These are phyloP conservation scores for Cadophora gregata DNA, from an alignment of 2,329 filamentous ascomycete species.

Conservation along the genomic window DNA sequence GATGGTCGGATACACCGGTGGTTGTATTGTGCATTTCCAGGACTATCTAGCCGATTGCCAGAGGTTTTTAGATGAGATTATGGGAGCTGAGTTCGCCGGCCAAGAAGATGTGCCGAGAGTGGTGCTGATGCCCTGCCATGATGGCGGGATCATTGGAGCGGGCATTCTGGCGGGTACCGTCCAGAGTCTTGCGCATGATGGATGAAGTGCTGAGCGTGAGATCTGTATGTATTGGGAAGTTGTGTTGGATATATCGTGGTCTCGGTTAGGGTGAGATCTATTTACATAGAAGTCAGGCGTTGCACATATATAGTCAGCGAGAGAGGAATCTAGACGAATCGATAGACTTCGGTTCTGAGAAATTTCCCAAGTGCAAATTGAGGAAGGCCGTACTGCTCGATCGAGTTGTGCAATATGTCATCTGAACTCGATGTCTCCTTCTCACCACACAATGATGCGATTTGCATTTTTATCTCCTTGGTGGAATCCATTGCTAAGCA, in stretches of 20 bases:
- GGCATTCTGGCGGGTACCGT: constrained; percentile 59
- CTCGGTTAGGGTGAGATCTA: neutral
- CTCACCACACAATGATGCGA: no score
- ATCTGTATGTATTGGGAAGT: neutral
- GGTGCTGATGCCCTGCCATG: constrained; percentile 61
- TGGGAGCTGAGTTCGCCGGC: constrained; percentile 49
- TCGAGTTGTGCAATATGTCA: no score
- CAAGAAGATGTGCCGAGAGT: constrained; percentile 48
- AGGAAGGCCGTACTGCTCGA: neutral
- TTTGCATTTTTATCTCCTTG: no score
- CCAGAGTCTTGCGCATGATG: constrained; percentile 24
- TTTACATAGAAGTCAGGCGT: neutral
- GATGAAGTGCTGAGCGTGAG: neutral
- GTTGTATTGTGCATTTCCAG: constrained; percentile 81
- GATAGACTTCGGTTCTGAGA: neutral
- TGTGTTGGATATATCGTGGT: neutral
- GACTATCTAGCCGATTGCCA: constrained; percentile 75
- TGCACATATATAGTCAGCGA: neutral
- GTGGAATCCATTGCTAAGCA: no score
- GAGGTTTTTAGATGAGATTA: constrained; percentile 64
- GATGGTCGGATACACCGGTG: constrained; percentile 80
- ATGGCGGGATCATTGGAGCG: constrained; percentile 66
- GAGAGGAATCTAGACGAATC: neutral
- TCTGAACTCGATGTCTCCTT: no score
- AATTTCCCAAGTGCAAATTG: neutral